Evolutionary conservation across 495 filamentous ascomycete genomes (phyloP).

Genomic region (Cudoniella acicularis): DNA sequence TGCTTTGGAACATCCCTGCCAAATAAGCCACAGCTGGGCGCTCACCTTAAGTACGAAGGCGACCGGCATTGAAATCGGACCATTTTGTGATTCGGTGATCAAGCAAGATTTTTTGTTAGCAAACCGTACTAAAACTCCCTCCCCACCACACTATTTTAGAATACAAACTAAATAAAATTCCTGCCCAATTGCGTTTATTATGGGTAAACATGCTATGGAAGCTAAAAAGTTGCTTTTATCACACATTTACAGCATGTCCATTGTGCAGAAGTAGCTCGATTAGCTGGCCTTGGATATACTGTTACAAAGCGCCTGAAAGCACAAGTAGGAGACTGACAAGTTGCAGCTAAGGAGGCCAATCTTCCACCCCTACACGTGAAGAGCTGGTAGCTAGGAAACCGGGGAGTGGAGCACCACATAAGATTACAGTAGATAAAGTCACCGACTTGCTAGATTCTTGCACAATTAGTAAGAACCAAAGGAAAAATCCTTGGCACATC

Average conservation of each 20-base stretch:
- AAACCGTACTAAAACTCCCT: too few relatives aligned
- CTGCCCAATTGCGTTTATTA: neutral
- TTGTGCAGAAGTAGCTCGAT: neutral
- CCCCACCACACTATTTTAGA: too few relatives aligned
- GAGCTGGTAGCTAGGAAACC: neutral
- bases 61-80: too few relatives aligned
- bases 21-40: too few relatives aligned
- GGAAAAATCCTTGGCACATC: constrained; percentile 5
- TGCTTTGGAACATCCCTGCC: too few relatives aligned
- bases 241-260: neutral
- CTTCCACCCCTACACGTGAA: neutral
- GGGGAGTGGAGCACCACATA: neutral
- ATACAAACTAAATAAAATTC: too few relatives aligned
- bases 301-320: neutral
- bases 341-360: neutral
- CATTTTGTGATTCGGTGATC: too few relatives aligned
- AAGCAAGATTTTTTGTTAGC: too few relatives aligned
- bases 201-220: neutral
- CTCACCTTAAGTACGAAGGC: too few relatives aligned
- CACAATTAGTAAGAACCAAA: constrained; percentile 5
- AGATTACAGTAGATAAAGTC: neutral
- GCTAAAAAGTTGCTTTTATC: neutral
- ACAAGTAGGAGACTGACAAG: neutral
- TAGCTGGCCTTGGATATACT: neutral
- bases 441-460: constrained; percentile 4